Evolutionary conservation across 1,284 basidiomycete species (phyloP).

Genomic region (Ceratobasidium sp.): DNA sequence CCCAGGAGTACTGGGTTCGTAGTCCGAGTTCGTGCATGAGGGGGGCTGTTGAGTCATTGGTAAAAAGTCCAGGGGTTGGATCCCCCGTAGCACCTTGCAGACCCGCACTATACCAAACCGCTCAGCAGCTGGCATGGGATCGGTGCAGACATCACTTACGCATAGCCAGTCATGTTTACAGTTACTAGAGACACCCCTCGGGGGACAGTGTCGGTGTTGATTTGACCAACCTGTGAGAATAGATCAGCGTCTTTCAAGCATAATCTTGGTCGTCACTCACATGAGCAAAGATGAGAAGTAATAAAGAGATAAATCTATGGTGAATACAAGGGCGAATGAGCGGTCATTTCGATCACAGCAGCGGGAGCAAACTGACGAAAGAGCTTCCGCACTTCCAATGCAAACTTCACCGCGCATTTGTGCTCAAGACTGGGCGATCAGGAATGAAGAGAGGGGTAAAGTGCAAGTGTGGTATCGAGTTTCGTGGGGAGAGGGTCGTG

Average conservation of each 20-base stretch:
- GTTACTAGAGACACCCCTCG: constrained; percentile 67
- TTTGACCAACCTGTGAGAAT: constrained; percentile 74
- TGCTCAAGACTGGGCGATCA: constrained; percentile 26
- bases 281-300: constrained; percentile 47
- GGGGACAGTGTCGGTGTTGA: constrained; percentile 76
- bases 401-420: constrained; percentile 47
- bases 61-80: constrained; percentile 71
- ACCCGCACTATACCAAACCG: constrained; percentile 58
- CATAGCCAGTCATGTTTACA: constrained; percentile 74
- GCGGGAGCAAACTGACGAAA: constrained; percentile 43
- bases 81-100: constrained; percentile 64
- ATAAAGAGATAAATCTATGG: constrained; percentile 42
- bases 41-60: constrained; percentile 70
- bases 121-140: constrained; percentile 28
- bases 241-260: constrained; percentile 13
- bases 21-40: constrained; percentile 67
- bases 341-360: constrained; percentile 20
- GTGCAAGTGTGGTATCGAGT: constrained; percentile 15
- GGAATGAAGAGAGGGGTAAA: not conserved
- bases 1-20: constrained; percentile 76
- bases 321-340: constrained; percentile 12
- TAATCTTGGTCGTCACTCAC: constrained; percentile 24
- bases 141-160: constrained; percentile 58
- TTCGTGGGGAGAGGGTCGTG: constrained; percentile 29
- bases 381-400: constrained; percentile 44